These are phyloP conservation scores for Aspergillus hortae DNA, from an alignment of 2,329 filamentous ascomycete species.

Conservation along the genomic window DNA sequence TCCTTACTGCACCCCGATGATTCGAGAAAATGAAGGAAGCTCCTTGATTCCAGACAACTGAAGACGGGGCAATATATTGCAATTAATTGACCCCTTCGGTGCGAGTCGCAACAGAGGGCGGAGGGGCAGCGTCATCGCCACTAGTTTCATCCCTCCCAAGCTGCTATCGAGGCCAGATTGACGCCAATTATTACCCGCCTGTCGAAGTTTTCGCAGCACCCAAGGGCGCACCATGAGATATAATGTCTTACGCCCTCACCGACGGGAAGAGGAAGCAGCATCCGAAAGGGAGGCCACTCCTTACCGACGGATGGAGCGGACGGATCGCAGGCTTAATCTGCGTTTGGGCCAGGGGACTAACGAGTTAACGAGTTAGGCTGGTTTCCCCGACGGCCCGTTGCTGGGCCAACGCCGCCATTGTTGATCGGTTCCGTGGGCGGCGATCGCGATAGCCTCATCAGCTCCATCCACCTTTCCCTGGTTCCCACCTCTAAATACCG, in stretches of 20 bases:
- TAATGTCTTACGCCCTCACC: conserved; percentile 21
- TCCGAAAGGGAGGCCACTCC: conserved; percentile 13
- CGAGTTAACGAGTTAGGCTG: conserved; percentile 8
- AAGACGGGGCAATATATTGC: too few species aligned
- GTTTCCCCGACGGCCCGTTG: conserved; percentile 34
- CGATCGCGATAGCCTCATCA: conserved; percentile 29
- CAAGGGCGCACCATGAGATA: conserved; percentile 16
- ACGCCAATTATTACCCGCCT: conserved; percentile 16
- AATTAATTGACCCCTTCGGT: too few species aligned
- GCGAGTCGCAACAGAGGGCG: too few species aligned
- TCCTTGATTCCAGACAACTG: too few species aligned
- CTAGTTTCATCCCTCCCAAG: neutral
- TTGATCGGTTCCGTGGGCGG: conserved; percentile 36
- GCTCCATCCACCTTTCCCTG: conserved; percentile 24
- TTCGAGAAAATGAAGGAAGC: too few species aligned
- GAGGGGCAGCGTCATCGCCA: neutral
- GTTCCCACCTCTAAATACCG: conserved; percentile 29
- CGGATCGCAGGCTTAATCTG: conserved; percentile 15
- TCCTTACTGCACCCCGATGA: too few species aligned
- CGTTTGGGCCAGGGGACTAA: conserved; percentile 8
- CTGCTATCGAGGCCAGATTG: conserved; percentile 4
- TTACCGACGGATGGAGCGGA: conserved; percentile 16
- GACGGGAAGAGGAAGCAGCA: conserved; percentile 4
- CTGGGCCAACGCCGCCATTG: conserved; percentile 37
- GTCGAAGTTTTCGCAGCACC: conserved; percentile 8